Conservation (phyloP, 2,329 filamentous ascomycete genomes). For the Alternaria sp. region DNA sequence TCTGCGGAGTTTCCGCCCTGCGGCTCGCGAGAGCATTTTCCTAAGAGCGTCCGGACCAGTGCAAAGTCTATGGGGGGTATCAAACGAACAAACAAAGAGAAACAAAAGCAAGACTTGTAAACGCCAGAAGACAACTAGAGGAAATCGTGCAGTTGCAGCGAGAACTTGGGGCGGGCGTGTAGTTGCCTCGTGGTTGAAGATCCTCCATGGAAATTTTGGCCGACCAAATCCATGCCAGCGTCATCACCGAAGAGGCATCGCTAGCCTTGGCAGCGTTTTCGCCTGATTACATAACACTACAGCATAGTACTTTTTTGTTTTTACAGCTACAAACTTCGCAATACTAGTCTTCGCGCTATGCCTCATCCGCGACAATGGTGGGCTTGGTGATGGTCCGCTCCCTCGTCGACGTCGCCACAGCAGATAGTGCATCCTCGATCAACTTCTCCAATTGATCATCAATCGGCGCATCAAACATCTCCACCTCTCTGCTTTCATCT, state of each 20-base stretch:
- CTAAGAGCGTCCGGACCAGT: neutral
- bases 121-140: conserved; percentile 14
- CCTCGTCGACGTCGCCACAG: neutral
- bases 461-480: conserved; percentile 12
- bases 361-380: neutral
- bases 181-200: conserved; percentile 4
- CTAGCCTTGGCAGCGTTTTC: neutral
- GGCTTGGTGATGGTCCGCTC: neutral
- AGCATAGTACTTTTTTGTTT: neutral
- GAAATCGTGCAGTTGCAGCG: neutral
- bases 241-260: conserved; percentile 13
- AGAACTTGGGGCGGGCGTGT: neutral
- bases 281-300: neutral
- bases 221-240: conserved; percentile 2
- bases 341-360: neutral
- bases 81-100: conserved; percentile 12
- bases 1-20: conserved; percentile 44
- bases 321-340: too few relatives aligned
- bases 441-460: conserved; percentile 6
- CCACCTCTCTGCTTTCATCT: conserved; percentile 21
- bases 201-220: conserved; percentile 13
- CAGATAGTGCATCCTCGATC: neutral
- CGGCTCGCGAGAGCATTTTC: conserved; percentile 48
- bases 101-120: conserved; percentile 13
- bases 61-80: conserved; percentile 20